Percentiles rank a stretch among this genome's conserved stretches.
phyloP scores from a whole-genome alignment of 139 green algal species.

The Eudorina sp. region DNA sequence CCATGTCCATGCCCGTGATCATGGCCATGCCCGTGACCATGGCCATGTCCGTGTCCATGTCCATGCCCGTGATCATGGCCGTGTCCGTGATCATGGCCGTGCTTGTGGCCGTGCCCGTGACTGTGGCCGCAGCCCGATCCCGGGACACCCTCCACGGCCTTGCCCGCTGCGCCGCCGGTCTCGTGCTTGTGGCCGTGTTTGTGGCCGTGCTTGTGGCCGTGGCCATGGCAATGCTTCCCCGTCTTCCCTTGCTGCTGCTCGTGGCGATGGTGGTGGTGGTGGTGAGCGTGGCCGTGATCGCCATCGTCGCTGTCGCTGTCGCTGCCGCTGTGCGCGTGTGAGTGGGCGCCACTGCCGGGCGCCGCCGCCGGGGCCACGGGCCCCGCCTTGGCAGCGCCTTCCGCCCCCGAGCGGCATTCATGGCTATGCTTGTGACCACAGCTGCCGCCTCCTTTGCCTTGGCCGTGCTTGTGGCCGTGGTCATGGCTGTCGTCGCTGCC shows the following conservation, averaged over 20 bases:
- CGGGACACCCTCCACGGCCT: neutral
- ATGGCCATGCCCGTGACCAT: conserved; percentile 16
- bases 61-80: conserved; percentile 4
- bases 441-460: conserved; percentile 34
- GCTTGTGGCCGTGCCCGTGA: conserved; percentile 23
- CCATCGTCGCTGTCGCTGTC: neutral
- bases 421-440: conserved; percentile 51
- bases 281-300: neutral
- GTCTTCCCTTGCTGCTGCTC: conserved; percentile 51
- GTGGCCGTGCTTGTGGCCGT: neutral
- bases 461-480: neutral
- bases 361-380: neutral
- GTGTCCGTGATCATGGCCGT: conserved; percentile 4
- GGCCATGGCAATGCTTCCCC: neutral
- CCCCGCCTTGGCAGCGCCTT: neutral
- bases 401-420: neutral
- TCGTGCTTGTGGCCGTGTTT: conserved; percentile 5
- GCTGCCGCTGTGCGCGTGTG: neutral
- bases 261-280: conserved; percentile 52
- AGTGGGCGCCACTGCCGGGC: neutral
- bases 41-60: conserved; percentile 2
- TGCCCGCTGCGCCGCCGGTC: too few relatives aligned
- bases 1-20: conserved; percentile 34
- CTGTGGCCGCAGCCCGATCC: neutral
- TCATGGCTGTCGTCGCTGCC: neutral